Evolutionary conservation across 1,284 basidiomycete species (phyloP).

Genomic region (Filobasidium uniguttulatum): DNA sequence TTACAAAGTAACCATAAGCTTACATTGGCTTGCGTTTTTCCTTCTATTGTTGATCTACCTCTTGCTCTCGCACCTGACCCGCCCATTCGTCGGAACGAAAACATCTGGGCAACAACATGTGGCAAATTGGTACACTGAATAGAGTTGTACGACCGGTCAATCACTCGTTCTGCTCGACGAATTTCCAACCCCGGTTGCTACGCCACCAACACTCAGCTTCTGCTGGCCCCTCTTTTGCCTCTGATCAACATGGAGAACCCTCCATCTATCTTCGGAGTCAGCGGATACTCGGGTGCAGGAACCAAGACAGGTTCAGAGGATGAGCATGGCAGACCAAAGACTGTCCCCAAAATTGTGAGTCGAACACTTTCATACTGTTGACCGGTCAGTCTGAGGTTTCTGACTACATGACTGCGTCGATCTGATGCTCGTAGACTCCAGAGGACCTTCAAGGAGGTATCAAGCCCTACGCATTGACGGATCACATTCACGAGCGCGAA

Average conservation of each 20-base stretch:
- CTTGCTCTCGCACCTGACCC: not conserved
- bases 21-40: slow-evolving; percentile 18
- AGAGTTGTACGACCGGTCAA: slow-evolving; percentile 79
- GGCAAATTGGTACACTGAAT: too few relatives aligned
- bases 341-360: slow-evolving; percentile 62
- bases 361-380: not conserved
- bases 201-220: slow-evolving; percentile 81
- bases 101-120: too few relatives aligned
- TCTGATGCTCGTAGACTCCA: slow-evolving; percentile 34
- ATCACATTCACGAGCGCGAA: slow-evolving; percentile 98
- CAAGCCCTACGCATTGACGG: slow-evolving; percentile 77
- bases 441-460: slow-evolving; percentile 63
- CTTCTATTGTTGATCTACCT: slow-evolving; percentile 12
- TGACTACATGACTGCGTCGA: not conserved
- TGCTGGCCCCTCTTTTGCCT: slow-evolving; percentile 75
- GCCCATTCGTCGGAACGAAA: too few relatives aligned
- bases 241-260: slow-evolving; percentile 51
- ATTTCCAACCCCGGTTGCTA: slow-evolving; percentile 98
- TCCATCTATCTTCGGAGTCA: slow-evolving; percentile 84
- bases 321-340: slow-evolving; percentile 54
- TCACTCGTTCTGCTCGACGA: slow-evolving; percentile 56
- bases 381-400: not conserved
- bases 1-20: too few relatives aligned
- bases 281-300: slow-evolving; percentile 89
- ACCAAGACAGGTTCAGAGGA: slow-evolving; percentile 58